A percentile compares a stretch with the other conserved stretches of the same genome.
Evolutionary conservation across 805 yeast species (phyloP).

Genomic region (Saccharomyces jurei): DNA sequence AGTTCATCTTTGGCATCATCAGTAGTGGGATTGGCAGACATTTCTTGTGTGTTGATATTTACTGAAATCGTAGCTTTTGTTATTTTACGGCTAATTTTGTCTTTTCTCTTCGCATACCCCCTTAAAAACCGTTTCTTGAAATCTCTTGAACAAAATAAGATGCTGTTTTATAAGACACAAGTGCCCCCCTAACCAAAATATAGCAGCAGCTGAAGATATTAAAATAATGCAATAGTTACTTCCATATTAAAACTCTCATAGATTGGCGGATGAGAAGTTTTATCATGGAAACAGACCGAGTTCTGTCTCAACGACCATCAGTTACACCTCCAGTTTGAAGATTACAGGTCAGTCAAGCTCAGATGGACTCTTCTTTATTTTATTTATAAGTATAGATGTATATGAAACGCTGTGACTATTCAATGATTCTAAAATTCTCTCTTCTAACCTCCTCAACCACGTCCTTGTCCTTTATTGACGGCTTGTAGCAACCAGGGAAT

Average conservation of each 20-base stretch:
- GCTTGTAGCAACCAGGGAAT: conserved; percentile 6
- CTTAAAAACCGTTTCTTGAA: neutral
- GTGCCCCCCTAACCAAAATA: neutral
- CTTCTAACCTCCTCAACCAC: conserved; percentile 1
- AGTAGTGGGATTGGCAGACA: neutral
- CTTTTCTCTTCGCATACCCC: neutral
- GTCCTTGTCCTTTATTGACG: conserved; percentile 3
- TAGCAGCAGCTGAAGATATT: neutral
- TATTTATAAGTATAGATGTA: neutral
- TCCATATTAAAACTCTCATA: neutral
- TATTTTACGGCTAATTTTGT: neutral
- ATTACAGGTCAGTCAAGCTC: neutral
- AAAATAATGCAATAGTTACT: neutral
- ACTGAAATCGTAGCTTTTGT: neutral
- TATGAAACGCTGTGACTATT: neutral
- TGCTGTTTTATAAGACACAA: neutral
- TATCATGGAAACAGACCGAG: neutral
- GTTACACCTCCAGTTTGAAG: neutral
- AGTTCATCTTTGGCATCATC: neutral
- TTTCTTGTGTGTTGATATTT: neutral
- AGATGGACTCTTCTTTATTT: neutral
- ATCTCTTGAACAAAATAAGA: neutral
- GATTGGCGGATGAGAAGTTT: no score
- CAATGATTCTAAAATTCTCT: neutral
- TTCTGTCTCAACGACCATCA: neutral